Conservation (phyloP, 768 basidiomycete genomes). For the Agaricus blazei region DNA sequence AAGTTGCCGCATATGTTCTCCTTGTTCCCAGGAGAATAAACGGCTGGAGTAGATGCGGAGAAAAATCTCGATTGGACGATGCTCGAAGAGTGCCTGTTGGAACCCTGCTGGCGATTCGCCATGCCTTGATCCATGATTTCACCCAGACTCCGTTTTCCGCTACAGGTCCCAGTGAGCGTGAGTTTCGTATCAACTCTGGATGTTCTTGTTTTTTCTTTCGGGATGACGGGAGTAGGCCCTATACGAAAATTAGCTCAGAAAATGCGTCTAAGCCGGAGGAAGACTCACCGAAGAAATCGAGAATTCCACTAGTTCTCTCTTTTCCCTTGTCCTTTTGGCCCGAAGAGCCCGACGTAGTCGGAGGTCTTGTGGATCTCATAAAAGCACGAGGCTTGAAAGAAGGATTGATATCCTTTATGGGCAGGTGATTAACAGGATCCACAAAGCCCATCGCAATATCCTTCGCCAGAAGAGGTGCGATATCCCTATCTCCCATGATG, state of each 20-base stretch:
- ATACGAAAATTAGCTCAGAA: background rate
- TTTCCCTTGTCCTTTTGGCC: slow-evolving; percentile 44
- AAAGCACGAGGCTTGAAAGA: slow-evolving; percentile 47
- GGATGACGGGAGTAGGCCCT: slow-evolving; percentile 40
- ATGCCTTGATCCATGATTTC: slow-evolving; percentile 68
- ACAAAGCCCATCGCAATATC: slow-evolving; percentile 62
- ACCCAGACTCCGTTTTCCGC: slow-evolving; percentile 71
- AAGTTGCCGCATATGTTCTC: slow-evolving; percentile 34
- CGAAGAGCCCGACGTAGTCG: slow-evolving; percentile 17
- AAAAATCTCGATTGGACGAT: slow-evolving; percentile 36
- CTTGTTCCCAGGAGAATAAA: slow-evolving; percentile 23
- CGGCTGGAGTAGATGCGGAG: slow-evolving; percentile 10
- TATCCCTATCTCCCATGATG: slow-evolving; percentile 38
- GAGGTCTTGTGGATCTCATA: slow-evolving; percentile 27
- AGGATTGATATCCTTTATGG: slow-evolving; percentile 80
- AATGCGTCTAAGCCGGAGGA: slow-evolving; percentile 11
- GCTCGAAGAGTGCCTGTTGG: slow-evolving; percentile 12
- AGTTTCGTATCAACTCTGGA: slow-evolving; percentile 11
- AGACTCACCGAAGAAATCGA: slow-evolving; percentile 58
- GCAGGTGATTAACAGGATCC: slow-evolving; percentile 62
- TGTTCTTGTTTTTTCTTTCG: slow-evolving; percentile 14
- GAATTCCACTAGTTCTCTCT: slow-evolving; percentile 41
- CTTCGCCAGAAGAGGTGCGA: slow-evolving; percentile 61
- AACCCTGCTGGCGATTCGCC: slow-evolving; percentile 37
- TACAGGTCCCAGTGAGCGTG: slow-evolving; percentile 44